Evolutionary conservation across 805 yeast species (phyloP).

Genomic region (Torulaspora delbrueckii): DNA sequence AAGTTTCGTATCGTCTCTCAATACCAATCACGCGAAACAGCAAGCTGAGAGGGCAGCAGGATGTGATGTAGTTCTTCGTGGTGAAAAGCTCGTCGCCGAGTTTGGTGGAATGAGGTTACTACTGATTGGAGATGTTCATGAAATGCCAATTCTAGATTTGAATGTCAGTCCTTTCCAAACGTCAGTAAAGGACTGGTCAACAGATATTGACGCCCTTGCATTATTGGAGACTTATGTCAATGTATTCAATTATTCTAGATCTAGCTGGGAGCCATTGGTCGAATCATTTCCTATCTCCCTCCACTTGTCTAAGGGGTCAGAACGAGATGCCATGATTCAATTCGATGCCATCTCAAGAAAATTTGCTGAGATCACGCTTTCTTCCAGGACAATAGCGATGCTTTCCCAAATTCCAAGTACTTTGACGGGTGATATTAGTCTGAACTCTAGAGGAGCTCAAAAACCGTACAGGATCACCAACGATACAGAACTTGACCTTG

Average conservation of each 20-base stretch:
- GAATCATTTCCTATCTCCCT: slow-evolving; percentile 83
- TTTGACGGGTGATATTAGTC: slow-evolving; percentile 47
- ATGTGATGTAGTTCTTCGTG: slow-evolving; percentile 48
- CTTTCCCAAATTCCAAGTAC: slow-evolving; percentile 62
- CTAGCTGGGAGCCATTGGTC: slow-evolving; percentile 91
- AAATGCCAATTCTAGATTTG: slow-evolving; percentile 80
- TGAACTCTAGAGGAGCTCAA: slow-evolving; percentile 68
- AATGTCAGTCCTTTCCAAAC: slow-evolving; percentile 64
- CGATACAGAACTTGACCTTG: slow-evolving; percentile 79
- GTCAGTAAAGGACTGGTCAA: slow-evolving; percentile 77
- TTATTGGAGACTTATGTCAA: slow-evolving; percentile 63
- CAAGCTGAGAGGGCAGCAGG: slow-evolving; percentile 17
- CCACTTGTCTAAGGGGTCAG: slow-evolving; percentile 51
- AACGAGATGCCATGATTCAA: slow-evolving; percentile 45
- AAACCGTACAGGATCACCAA: slow-evolving; percentile 78
- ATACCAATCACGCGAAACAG: slow-evolving; percentile 39
- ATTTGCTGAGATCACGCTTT: slow-evolving; percentile 71
- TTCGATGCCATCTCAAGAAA: slow-evolving; percentile 73
- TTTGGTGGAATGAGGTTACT: slow-evolving; percentile 77
- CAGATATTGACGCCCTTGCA: slow-evolving; percentile 67
- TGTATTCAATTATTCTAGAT: slow-evolving; percentile 80
- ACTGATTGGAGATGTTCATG: slow-evolving; percentile 85
- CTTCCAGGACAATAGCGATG: slow-evolving; percentile 76
- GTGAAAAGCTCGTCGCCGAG: slow-evolving; percentile 61
- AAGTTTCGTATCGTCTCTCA: slow-evolving; percentile 41